Conservation (phyloP, 179 eudicot genomes). For the Dionaea muscipula region DNA sequence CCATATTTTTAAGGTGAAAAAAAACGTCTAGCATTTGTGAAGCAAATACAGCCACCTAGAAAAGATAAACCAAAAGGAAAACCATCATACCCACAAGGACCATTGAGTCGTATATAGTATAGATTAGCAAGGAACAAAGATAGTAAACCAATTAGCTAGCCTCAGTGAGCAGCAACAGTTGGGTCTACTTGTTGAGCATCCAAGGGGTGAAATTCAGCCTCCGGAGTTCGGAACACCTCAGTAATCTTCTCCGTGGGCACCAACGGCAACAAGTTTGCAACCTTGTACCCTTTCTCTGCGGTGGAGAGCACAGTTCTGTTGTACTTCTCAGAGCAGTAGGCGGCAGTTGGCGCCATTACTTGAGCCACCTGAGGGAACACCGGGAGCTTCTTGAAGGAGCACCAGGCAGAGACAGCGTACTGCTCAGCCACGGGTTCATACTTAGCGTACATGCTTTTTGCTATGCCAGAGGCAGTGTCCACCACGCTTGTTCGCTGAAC, state of each 20-base stretch:
- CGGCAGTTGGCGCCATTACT: constrained; percentile 59
- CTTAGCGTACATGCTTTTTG: constrained; percentile 52
- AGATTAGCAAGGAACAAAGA: not conserved
- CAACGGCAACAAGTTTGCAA: constrained; percentile 62
- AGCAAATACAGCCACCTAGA: too few relatives aligned
- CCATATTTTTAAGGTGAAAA: too few relatives aligned
- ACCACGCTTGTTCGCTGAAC: constrained; percentile 50
- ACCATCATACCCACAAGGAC: too few relatives aligned
- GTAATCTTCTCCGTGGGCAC: constrained; percentile 83
- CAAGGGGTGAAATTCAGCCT: constrained; percentile 10
- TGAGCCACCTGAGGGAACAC: constrained; percentile 73
- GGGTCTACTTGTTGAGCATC: constrained; percentile 9
- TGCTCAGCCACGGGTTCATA: constrained; percentile 88
- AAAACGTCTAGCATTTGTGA: too few relatives aligned
- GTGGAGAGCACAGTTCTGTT: constrained; percentile 50
- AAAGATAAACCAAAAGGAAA: too few relatives aligned
- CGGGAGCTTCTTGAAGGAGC: constrained; percentile 64
- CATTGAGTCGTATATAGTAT: too few relatives aligned
- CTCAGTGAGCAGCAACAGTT: constrained; percentile 24
- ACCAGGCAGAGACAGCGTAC: constrained; percentile 70
- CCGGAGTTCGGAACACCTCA: constrained; percentile 31
- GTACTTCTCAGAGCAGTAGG: constrained; percentile 67
- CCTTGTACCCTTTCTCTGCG: constrained; percentile 65
- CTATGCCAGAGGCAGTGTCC: constrained; percentile 69
- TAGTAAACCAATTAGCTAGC: too few relatives aligned